Evolutionary conservation across 2,329 filamentous ascomycete species (phyloP).

Genomic region (Hirsutella thompsonii): DNA sequence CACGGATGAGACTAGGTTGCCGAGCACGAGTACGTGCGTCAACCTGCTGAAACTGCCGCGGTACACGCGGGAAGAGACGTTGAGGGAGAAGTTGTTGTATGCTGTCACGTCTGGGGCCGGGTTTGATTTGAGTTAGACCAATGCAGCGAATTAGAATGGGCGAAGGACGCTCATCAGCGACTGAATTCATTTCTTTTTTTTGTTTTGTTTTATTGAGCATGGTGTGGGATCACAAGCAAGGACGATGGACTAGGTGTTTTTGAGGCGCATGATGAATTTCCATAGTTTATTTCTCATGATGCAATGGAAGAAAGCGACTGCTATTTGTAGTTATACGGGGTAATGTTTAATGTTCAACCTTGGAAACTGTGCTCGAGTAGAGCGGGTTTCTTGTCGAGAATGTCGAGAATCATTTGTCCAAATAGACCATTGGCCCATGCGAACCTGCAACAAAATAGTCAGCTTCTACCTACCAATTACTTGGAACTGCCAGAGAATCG

Average conservation of each 20-base stretch:
- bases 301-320: neutral
- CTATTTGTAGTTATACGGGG: neutral
- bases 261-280: too few relatives aligned
- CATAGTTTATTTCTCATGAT: too few relatives aligned
- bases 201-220: too few relatives aligned
- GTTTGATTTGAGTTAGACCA: constrained; percentile 61
- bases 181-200: too few relatives aligned
- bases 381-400: constrained; percentile 60
- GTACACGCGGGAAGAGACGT: constrained; percentile 51
- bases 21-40: constrained; percentile 91
- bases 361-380: constrained; percentile 41
- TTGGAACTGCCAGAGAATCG: too few relatives aligned
- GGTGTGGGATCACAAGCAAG: too few relatives aligned
- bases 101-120: constrained; percentile 82
- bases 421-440: constrained; percentile 86
- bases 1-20: constrained; percentile 53
- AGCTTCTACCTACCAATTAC: too few relatives aligned
- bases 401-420: constrained; percentile 66
- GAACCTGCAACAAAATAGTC: constrained; percentile 45
- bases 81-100: constrained; percentile 77
- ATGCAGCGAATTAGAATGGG: too few relatives aligned
- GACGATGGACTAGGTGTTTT: too few relatives aligned
- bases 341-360: constrained; percentile 3
- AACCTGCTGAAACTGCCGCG: constrained; percentile 86
- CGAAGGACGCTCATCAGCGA: too few relatives aligned